Percentiles rank a stretch among this genome's conserved stretches.
phyloP scores from a whole-genome alignment of 1,139 yeast genomes.

The Kodamaea derodonti region DNA sequence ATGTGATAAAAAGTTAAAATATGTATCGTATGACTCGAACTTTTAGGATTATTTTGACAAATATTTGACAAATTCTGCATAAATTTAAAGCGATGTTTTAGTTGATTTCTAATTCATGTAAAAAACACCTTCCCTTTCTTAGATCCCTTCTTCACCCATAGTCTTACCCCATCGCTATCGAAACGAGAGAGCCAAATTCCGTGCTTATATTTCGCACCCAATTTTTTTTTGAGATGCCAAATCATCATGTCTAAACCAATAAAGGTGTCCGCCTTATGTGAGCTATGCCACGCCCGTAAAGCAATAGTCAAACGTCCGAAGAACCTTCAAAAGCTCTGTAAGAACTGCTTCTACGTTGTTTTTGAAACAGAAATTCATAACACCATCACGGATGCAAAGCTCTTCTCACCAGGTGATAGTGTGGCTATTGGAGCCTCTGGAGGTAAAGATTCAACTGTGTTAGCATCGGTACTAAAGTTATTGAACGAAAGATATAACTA shows the following conservation, averaged over 20 bases:
- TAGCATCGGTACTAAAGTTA: slow-evolving; percentile 83
- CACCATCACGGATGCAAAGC: slow-evolving; percentile 66
- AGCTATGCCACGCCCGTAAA: slow-evolving; percentile 78
- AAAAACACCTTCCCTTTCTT: too few species aligned
- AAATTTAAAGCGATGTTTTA: too few species aligned
- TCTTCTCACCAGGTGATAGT: slow-evolving; percentile 76
- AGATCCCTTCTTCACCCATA: too few species aligned
- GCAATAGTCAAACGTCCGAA: slow-evolving; percentile 93
- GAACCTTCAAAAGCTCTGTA: slow-evolving; percentile 87
- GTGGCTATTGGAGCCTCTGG: slow-evolving; percentile 99
- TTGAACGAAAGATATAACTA: slow-evolving; percentile 85
- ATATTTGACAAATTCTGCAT: too few species aligned
- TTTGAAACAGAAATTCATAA: slow-evolving; percentile 96
- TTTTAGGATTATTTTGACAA: too few species aligned
- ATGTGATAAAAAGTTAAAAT: too few species aligned
- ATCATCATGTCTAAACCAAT: slow-evolving; percentile 20
- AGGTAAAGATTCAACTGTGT: slow-evolving; percentile 95
- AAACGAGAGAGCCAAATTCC: too few species aligned
- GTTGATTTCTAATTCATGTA: too few species aligned
- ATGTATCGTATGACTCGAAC: too few species aligned
- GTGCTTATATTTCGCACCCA: too few species aligned
- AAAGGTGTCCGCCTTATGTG: slow-evolving; percentile 58
- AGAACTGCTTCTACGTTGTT: slow-evolving; percentile 81
- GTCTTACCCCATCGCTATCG: too few species aligned
- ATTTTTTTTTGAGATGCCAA: too few species aligned